phyloP scores from a whole-genome alignment of 2,329 filamentous ascomycete species.

The Colletotrichum eleusines region DNA sequence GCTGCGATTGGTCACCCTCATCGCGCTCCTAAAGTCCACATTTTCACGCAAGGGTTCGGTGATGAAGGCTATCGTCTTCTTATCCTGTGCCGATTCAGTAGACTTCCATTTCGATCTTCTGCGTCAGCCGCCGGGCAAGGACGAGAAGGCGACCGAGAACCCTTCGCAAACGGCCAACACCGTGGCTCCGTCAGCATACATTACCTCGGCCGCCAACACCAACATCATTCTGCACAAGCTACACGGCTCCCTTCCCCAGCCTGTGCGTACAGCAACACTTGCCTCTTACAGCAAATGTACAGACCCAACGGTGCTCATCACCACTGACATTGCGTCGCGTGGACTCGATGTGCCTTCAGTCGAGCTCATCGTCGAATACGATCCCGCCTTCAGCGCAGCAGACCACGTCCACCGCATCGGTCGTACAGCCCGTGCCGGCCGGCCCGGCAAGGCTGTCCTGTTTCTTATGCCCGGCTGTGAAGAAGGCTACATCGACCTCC shows the following conservation, averaged over 20 bases:
- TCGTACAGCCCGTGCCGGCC: conserved; percentile 92
- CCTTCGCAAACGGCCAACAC: conserved; percentile 63
- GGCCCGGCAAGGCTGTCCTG: conserved; percentile 85
- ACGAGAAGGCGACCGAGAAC: conserved; percentile 40
- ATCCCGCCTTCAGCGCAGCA: conserved; percentile 91
- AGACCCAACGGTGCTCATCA: conserved; percentile 85
- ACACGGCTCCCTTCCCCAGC: conserved; percentile 91
- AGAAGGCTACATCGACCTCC: conserved; percentile 86
- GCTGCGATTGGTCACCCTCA: conserved; percentile 87
- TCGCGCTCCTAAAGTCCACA: conserved; percentile 84
- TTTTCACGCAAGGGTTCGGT: conserved; percentile 91
- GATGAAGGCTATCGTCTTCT: conserved; percentile 97
- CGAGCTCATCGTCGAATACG: conserved; percentile 95
- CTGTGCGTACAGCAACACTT: conserved; percentile 87
- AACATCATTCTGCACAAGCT: conserved; percentile 84
- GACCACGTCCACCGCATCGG: conserved; percentile 97
- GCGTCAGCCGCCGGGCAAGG: conserved; percentile 53
- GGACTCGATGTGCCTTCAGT: conserved; percentile 96
- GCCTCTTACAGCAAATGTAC: conserved; percentile 80
- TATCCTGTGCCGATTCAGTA: conserved; percentile 96
- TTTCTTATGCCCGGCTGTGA: conserved; percentile 93
- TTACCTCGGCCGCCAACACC: conserved; percentile 81
- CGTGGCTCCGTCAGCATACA: conserved; percentile 75
- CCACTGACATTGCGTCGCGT: conserved; percentile 94
- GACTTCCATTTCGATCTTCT: conserved; percentile 96